Base-by-base conservation (phyloP, 202 grass and related monocot species). In the Dendrocalamus latiflorus region DNA sequence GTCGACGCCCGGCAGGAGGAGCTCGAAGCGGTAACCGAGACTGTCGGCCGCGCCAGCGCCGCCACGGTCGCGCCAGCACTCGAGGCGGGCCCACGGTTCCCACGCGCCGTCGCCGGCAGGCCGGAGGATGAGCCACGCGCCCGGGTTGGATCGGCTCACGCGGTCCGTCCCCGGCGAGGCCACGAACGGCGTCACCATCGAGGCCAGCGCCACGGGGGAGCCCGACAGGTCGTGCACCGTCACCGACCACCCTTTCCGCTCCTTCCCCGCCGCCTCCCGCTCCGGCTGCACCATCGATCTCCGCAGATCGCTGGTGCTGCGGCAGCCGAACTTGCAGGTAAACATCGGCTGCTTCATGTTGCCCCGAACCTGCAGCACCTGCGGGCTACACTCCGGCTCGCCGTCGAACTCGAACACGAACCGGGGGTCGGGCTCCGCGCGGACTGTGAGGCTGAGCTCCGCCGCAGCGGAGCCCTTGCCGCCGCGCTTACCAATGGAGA, bases 381-480 rank as follows among this genome's bases (percentile, higher is more conserved):
- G 96, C 10, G 96, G 96, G 86, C 93, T 95, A 77, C 96, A 98
- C 93, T 98, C 96, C 11, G 96, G 93, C 73, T 98, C 93, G 57
- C 91, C 93, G 55, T 92, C 96, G 54, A 98, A 98, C 83, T 98
- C 96, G 68, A 98, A 98, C 6, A 98, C 93, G 42, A 98, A 98
- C 0, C 96, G 63, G 1, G 95, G 96, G 30, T 98, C 96, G 0
- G 91, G 93, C 79, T 95, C 96, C 2, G 93, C 93, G 33, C 86
- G 89, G 6, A 98, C 89, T 1, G 90, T 95, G 30, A 98, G 77
- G 88, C 92, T 87, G 7, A 98, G 60, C 87, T 92, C 76, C 60
- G 90, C 87, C 0, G 82, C 79, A 91, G 93, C 1, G 83, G 80
- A 0, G 83, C 77, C 7, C 91, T 91, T 91, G 6, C 59, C 73